These are phyloP conservation scores for Lachancea quebecensis DNA, from an alignment of 805 yeast species.

Conservation along the genomic window DNA sequence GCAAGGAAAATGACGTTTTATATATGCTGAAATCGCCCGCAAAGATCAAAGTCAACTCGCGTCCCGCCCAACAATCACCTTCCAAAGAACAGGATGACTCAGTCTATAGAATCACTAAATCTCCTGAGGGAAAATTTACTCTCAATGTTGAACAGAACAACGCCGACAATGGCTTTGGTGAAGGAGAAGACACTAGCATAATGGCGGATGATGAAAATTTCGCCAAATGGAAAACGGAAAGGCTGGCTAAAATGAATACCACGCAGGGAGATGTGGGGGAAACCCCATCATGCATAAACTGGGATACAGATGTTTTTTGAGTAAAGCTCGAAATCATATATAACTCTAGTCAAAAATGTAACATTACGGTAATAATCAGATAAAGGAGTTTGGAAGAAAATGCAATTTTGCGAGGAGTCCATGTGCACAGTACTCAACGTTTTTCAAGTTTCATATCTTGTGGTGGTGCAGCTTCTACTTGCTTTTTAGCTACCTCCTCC, in stretches of 20 bases:
- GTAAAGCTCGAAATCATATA: not conserved
- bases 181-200: constrained; percentile 23
- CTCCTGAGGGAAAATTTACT: constrained; percentile 29
- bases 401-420: not conserved
- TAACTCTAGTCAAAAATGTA: not conserved
- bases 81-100: constrained; percentile 26
- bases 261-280: constrained; percentile 1
- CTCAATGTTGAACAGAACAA: constrained; percentile 18
- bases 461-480: constrained; percentile 65
- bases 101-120: constrained; percentile 25
- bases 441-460: constrained; percentile 59
- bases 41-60: not conserved
- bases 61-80: constrained; percentile 6
- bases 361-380: not conserved
- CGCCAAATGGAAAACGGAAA: constrained; percentile 26
- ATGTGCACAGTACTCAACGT: constrained; percentile 33
- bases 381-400: constrained; percentile 1
- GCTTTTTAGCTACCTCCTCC: constrained; percentile 69
- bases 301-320: constrained; percentile 11
- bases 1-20: constrained; percentile 3
- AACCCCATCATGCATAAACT: constrained; percentile 7
- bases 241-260: constrained; percentile 25
- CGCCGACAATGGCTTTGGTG: constrained; percentile 12
- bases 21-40: constrained; percentile 2
- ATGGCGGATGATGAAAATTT: constrained; percentile 28